phyloP scores from a whole-genome alignment of 441 rosid genomes.

The Hypseocharis bilobata region DNA sequence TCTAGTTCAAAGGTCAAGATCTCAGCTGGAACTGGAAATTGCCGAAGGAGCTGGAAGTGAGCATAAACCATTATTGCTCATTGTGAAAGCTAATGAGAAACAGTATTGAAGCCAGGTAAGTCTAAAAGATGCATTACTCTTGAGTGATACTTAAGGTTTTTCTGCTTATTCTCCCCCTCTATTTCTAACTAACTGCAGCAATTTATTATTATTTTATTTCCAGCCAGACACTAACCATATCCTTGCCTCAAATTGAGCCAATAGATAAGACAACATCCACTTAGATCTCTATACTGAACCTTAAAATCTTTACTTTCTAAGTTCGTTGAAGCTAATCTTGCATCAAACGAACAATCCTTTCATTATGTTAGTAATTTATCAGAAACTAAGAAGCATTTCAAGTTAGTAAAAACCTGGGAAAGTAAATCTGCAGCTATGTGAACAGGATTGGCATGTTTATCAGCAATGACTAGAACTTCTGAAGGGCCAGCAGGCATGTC shows the following conservation, averaged over 20 bases:
- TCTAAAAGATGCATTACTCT: neutral
- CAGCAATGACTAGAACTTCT: conserved; percentile 83
- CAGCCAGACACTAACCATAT: neutral
- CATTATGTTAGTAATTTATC: neutral
- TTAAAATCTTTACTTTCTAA: neutral
- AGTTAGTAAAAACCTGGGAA: conserved; percentile 54
- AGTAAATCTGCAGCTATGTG: conserved; percentile 86
- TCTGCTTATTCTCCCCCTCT: neutral
- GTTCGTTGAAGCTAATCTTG: neutral
- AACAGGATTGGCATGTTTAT: conserved; percentile 60
- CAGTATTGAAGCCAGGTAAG: too few species aligned
- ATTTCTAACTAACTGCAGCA: neutral
- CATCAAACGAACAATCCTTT: neutral
- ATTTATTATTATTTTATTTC: neutral
- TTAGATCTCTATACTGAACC: neutral
- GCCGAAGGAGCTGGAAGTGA: too few species aligned
- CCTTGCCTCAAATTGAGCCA: neutral
- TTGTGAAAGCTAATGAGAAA: too few species aligned
- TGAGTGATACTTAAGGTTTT: neutral
- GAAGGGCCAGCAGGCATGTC: conserved; percentile 99
- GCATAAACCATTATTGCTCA: too few species aligned
- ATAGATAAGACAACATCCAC: neutral
- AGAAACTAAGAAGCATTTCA: conserved; percentile 2
- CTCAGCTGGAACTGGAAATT: too few species aligned
- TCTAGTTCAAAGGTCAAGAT: too few species aligned